Base-by-base conservation (phyloP, 257 asterid genomes). In the Dorcoceras hygrometricum region DNA sequence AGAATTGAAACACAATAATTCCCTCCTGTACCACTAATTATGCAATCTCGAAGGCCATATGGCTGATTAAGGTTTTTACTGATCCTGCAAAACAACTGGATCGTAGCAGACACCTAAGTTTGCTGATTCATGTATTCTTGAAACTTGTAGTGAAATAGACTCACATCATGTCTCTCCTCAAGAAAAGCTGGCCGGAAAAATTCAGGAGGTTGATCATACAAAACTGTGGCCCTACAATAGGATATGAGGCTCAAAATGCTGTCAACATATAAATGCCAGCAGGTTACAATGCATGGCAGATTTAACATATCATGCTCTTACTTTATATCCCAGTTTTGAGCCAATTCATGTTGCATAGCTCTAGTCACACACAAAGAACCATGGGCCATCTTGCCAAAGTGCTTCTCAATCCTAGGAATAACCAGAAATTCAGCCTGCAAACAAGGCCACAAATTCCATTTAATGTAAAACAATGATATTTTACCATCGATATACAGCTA, bases 341-440 rank as follows among this genome's bases (percentile, higher is more conserved):
- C 86, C 82, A 93, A 80, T 73, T 93, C 99, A 71, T 88, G 99
- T 73, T 93, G 96, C 99, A 93, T 93, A 71, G 99, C 97, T 79
- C 61, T 87, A 6, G 99, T 93, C 77, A 93, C 97, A 60, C 99
- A 93, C 77, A 93, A 79, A 76, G 99, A 88, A 71, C 99, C 96
- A 81, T 79, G 75, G 55, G 99, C 96, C 95, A 72, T 85, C 71
- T 78, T 86, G 76, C 97, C 99, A 78, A 70, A 93, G 53, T 66
- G 91, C 82, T 81, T 93, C 84, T 93, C 99, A 7, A 90, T 82
- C 99, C 99, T 94, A 75, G 65, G 70, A 71, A 87, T 28, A 68
- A 70, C 69, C 31, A 70, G 74, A 65, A 60, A 2, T 70, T 43
- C 67, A 67, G 32, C 23, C 59, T 46, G 75, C 32, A 78, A 65